Evolutionary conservation across 768 basidiomycete genomes (phyloP).

Genomic region (Lanmaoa rubissima): DNA sequence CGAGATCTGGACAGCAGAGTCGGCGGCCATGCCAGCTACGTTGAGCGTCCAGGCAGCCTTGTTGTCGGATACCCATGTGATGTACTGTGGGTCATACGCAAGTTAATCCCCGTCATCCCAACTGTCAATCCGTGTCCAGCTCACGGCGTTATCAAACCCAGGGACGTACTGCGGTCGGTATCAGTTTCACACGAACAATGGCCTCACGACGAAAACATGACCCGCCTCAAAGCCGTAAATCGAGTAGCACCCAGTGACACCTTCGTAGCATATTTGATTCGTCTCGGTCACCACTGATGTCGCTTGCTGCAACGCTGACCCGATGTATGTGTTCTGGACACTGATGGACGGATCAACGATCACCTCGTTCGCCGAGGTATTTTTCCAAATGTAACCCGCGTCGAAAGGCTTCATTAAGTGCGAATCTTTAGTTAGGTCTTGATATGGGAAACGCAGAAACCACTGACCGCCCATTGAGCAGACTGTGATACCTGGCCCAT

Average conservation of each 20-base stretch:
- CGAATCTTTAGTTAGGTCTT: background rate
- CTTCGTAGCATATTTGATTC: slow-evolving; percentile 69
- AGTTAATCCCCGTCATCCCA: background rate
- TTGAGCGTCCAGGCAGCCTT: slow-evolving; percentile 73
- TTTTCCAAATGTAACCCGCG: slow-evolving; percentile 65
- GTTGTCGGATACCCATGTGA: slow-evolving; percentile 78
- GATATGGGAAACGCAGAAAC: slow-evolving; percentile 4
- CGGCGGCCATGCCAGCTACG: slow-evolving; percentile 63
- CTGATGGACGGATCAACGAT: slow-evolving; percentile 57
- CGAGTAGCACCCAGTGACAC: slow-evolving; percentile 57
- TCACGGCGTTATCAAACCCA: slow-evolving; percentile 66
- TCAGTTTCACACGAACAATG: background rate
- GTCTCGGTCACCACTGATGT: slow-evolving; percentile 72
- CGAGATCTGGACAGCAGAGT: slow-evolving; percentile 57
- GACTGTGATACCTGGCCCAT: slow-evolving; percentile 74
- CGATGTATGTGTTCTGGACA: slow-evolving; percentile 60
- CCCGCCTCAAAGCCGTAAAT: slow-evolving; percentile 77
- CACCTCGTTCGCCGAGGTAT: slow-evolving; percentile 56
- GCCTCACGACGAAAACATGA: background rate
- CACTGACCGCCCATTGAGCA: slow-evolving; percentile 75
- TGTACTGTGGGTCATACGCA: slow-evolving; percentile 50
- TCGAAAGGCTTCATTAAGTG: slow-evolving; percentile 61
- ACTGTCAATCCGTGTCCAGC: slow-evolving; percentile 19
- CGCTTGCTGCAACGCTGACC: slow-evolving; percentile 74
- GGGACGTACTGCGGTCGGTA: slow-evolving; percentile 26